These are phyloP conservation scores for Cladosporium sp. DNA, from an alignment of 2,329 filamentous ascomycete genomes.

Conservation along the genomic window DNA sequence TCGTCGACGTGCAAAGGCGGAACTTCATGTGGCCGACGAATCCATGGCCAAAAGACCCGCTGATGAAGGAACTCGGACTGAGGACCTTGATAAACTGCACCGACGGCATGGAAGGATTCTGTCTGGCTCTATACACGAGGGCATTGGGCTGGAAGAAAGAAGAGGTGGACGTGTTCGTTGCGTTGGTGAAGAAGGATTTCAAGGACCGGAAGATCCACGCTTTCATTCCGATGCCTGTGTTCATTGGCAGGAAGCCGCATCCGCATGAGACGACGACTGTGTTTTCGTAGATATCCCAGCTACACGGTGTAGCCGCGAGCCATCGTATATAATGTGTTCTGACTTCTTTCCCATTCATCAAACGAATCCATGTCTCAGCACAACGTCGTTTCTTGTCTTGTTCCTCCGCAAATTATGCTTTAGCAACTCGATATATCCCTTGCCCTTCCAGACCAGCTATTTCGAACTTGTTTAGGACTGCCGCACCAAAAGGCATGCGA, in stretches of 20 bases:
- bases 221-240: slow-evolving; percentile 36
- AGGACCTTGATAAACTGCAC: slow-evolving; percentile 41
- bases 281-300: background rate
- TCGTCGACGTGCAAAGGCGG: slow-evolving; percentile 39
- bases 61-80: slow-evolving; percentile 47
- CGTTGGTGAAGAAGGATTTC: slow-evolving; percentile 30
- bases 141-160: slow-evolving; percentile 39
- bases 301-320: too few species aligned
- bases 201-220: slow-evolving; percentile 33
- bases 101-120: slow-evolving; percentile 41
- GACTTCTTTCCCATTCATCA: too few species aligned
- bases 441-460: too few species aligned
- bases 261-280: background rate
- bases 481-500: too few species aligned
- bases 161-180: slow-evolving; percentile 42
- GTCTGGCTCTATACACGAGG: slow-evolving; percentile 38
- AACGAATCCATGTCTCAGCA: too few species aligned
- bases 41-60: slow-evolving; percentile 45
- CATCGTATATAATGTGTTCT: too few species aligned
- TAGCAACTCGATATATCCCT: too few species aligned
- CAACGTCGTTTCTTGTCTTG: too few species aligned
- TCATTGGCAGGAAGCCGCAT: slow-evolving; percentile 30
- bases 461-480: too few species aligned
- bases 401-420: too few species aligned
- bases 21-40: slow-evolving; percentile 40